Percentiles rank a stretch among this genome's conserved stretches.
phyloP scores from a whole-genome alignment of 306 rosid genomes.

The Rosa multiflora region DNA sequence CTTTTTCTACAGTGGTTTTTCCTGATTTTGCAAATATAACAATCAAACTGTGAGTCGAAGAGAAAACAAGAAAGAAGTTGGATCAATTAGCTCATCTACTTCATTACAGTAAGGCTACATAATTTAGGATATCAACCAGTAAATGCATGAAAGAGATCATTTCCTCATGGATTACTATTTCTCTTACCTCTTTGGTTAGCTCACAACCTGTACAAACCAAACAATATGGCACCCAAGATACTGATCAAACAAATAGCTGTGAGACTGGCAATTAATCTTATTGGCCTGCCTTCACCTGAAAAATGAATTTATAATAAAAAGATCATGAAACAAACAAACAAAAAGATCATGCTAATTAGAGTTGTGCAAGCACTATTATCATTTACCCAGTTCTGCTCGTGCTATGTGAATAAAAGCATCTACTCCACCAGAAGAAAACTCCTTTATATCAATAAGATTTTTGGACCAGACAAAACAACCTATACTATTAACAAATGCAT shows the following conservation, averaged over 20 bases:
- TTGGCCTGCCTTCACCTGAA: conserved; percentile 15
- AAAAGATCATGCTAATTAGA: not conserved
- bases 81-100: not conserved
- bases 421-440: not conserved
- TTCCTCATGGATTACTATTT: not conserved
- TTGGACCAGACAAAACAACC: conserved; percentile 34
- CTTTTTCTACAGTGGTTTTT: not conserved
- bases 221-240: not conserved
- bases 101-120: no score
- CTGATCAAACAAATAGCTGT: not conserved
- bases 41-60: not conserved
- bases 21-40: not conserved
- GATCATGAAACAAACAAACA: not conserved
- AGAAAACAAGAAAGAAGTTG: not conserved
- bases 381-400: conserved; percentile 40
- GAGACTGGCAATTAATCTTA: conserved; percentile 14
- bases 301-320: not conserved
- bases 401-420: conserved; percentile 22
- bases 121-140: not conserved
- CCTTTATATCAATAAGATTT: conserved; percentile 20
- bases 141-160: not conserved
- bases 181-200: conserved; percentile 19
- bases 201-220: not conserved
- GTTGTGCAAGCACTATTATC: not conserved
- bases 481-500: conserved; percentile 2